phyloP scores from a whole-genome alignment of 768 basidiomycete species.

The Chiua virens region DNA sequence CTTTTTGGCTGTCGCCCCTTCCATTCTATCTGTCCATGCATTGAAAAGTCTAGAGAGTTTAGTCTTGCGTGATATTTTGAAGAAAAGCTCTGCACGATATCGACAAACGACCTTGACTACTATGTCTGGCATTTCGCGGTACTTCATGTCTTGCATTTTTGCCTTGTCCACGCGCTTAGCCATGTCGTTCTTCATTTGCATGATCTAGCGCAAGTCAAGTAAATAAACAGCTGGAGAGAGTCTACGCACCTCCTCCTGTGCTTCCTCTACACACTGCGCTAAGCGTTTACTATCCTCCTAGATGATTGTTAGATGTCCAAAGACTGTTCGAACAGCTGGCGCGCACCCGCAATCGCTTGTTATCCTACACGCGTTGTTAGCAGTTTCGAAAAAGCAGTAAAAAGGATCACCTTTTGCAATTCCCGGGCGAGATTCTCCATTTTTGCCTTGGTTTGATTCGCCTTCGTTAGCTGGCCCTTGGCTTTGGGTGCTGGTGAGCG shows the following conservation, averaged over 20 bases:
- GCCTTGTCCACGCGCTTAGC: conserved; percentile 78
- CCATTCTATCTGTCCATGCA: conserved; percentile 91
- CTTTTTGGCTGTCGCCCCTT: conserved; percentile 52
- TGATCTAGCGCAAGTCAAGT: conserved; percentile 46
- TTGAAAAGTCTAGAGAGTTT: conserved; percentile 81
- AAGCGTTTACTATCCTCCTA: conserved; percentile 87
- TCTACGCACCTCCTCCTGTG: conserved; percentile 71
- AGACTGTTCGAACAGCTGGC: not conserved
- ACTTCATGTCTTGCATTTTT: conserved; percentile 76
- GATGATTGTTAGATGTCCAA: conserved; percentile 21
- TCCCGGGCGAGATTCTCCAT: conserved; percentile 90
- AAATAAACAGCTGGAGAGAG: not conserved
- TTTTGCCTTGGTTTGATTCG: conserved; percentile 85
- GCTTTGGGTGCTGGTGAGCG: conserved; percentile 43
- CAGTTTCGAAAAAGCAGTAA: conserved; percentile 6
- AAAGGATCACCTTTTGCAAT: conserved; percentile 69
- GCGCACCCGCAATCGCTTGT: conserved; percentile 81
- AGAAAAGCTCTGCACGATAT: conserved; percentile 88
- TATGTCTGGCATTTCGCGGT: conserved; percentile 85
- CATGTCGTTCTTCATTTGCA: conserved; percentile 81
- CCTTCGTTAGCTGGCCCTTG: conserved; percentile 82
- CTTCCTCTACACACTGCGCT: conserved; percentile 78
- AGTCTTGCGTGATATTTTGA: conserved; percentile 90
- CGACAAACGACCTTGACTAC: conserved; percentile 87
- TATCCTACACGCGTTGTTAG: conserved; percentile 56